Evolutionary conservation across 2,329 filamentous ascomycete genomes (phyloP), one percentile per base, ranked within the genome.

Genomic region (Hypoxylon rubiginosum): DNA sequence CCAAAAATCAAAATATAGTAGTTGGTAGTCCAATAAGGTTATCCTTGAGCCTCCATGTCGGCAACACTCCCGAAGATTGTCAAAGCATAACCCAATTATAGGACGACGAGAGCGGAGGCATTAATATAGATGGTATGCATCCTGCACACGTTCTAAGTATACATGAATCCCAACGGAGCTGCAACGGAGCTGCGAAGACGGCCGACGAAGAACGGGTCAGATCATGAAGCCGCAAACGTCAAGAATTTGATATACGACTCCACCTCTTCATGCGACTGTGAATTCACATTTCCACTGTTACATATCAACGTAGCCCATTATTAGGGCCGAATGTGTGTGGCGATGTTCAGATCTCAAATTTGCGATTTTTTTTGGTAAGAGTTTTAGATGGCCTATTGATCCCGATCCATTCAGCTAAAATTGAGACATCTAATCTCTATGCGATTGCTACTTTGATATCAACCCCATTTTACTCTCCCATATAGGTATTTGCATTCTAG

Each of bases 1-100:
- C 66, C 55, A 54, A 34, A 10, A 13, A 45, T 13, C 24, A 58
- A 46, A 45, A 62, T 62, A 62, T 62, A 68, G 58, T 65, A 67
- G 57, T 65, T 62, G 65, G 58, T 65, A 67, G 57, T 65, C 62
- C 55, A 60, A 68, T 68, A 24, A 41, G 24, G 26, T 56, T 34
- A 17, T 54, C 41, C 24, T 46, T 45, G 26, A 58, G 60, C 28
- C 43, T 53, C 50, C 54, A 52, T 21, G 15, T 55, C 64, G 60
- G 60, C 26, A 67, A 43, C 48, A 9, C 21, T 57, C 26, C 64
- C 51, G 46, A 57, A 6, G 24, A n/a, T 50, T 50, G 8, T 17
- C 4, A 7, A 32, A 28, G n/a, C 15, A 34, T 34, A 19, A 19
- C 17, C 48, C 28, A 30, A 17, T 32, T 19, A 34, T 30, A 34